A percentile compares a stretch with the other conserved stretches of the same genome.
phyloP scores from a whole-genome alignment of 192 early-diverging fungal genomes.

The Coemansia sp. region DNA sequence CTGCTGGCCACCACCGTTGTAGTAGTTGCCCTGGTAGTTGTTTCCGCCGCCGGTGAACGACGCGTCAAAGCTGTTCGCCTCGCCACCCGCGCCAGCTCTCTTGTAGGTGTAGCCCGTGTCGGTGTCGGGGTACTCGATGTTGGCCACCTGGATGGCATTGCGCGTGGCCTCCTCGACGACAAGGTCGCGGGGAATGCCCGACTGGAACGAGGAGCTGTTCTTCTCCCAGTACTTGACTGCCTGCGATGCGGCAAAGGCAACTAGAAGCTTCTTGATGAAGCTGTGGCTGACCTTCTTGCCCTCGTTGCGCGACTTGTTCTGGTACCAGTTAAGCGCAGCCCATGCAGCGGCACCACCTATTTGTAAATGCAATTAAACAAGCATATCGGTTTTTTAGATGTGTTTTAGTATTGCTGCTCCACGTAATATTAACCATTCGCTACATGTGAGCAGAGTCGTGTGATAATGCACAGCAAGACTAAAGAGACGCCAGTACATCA shows the following conservation, averaged over 20 bases:
- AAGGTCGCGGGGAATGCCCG: conserved; percentile 40
- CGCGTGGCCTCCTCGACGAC: conserved; percentile 35
- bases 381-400: background rate
- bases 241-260: conserved; percentile 50
- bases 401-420: background rate
- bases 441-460: background rate
- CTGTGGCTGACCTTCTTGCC: conserved; percentile 49
- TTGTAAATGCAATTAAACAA: background rate
- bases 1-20: conserved; percentile 15
- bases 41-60: conserved; percentile 2
- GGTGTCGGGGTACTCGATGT: conserved; percentile 17
- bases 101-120: conserved; percentile 15
- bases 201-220: conserved; percentile 46
- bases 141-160: conserved; percentile 16
- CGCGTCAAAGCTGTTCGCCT: conserved; percentile 31
- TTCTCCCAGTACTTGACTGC: conserved; percentile 51
- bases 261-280: conserved; percentile 47
- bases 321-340: conserved; percentile 54
- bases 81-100: conserved; percentile 8
- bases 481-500: background rate
- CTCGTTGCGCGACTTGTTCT: conserved; percentile 43
- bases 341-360: conserved; percentile 55
- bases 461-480: background rate
- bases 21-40: conserved; percentile 8
- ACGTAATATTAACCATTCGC: background rate